Base-by-base conservation (phyloP, 2,329 filamentous ascomycete species). In the Aspergillus unguis region DNA sequence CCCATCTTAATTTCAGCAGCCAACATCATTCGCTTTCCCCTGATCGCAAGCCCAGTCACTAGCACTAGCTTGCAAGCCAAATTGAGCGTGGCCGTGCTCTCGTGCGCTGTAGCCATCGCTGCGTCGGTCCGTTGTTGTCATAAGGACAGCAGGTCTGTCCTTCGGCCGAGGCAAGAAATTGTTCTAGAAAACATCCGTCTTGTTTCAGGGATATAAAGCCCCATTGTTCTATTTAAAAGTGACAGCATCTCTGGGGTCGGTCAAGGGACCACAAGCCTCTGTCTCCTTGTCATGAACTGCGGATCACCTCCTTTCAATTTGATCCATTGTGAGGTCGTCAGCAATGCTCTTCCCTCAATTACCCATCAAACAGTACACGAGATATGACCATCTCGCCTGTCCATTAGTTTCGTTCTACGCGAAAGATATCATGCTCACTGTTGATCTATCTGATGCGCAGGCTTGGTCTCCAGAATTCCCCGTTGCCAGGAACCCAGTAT, bases 21-120 rank as follows among this genome's bases (percentile, higher is more conserved):
- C 44, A 52, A 36, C 31, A 32, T 44, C 41, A 53, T 53, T 53
- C 44, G 50, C 40, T 37, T 17, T 17, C 44, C 26, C 44, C 44
- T 46, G 31, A 9, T 29, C 44, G 37, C n/a, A 29, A 46, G 27
- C 44, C 32, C 44, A 35, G 43, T 46, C 17, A 7, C 44, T n/a
- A 37, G 29, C 32, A 26, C 29, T 37, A 46, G 42, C 42, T 26
- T 44, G 32, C 25, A 26, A 37, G 29, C 36, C 36, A 26, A 23
- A 10, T 27, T 45, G 43, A 23, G 29, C n/a, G 29, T 32, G 17
- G 17, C 17, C 17, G 17, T 17, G 17, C 17, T 17, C 17, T 17
- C 17, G 17, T 11, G 36, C n/a, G 6, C 17, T 8, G 6, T 11
- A 38, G 23, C 17, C 33, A 36, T 36, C 33, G n/a, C n/a, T n/a